Evolutionary conservation across 192 early-diverging fungal genomes (phyloP).

Genomic region (Coemansia sp.): DNA sequence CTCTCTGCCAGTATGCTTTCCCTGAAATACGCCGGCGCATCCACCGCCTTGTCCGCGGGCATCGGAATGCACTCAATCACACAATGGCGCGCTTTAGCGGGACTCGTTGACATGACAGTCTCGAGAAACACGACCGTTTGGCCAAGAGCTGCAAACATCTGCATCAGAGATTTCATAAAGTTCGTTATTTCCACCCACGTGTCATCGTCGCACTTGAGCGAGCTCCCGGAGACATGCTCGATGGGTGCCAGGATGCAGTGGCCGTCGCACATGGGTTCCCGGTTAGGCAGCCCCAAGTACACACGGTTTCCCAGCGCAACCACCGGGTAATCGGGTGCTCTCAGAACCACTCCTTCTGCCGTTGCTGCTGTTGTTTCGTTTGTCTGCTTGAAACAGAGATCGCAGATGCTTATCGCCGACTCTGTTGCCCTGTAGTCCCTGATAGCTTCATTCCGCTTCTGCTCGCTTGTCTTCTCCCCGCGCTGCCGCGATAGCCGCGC

Average conservation of each 20-base stretch:
- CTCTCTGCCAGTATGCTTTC: slow-evolving; percentile 76
- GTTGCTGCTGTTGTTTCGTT: slow-evolving; percentile 25
- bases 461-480: slow-evolving; percentile 61
- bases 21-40: slow-evolving; percentile 85
- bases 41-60: slow-evolving; percentile 70
- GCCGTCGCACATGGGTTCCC: slow-evolving; percentile 73
- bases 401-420: slow-evolving; percentile 56
- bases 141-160: slow-evolving; percentile 75
- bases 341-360: slow-evolving; percentile 34
- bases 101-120: slow-evolving; percentile 75
- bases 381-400: slow-evolving; percentile 69
- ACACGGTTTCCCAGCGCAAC: slow-evolving; percentile 74
- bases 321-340: slow-evolving; percentile 66
- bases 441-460: slow-evolving; percentile 67
- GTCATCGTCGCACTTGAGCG: slow-evolving; percentile 87
- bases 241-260: slow-evolving; percentile 93
- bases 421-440: slow-evolving; percentile 70
- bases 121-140: slow-evolving; percentile 87
- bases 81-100: slow-evolving; percentile 70
- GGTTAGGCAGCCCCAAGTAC: slow-evolving; percentile 78
- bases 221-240: slow-evolving; percentile 75
- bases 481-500: slow-evolving; percentile 70
- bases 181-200: slow-evolving; percentile 94
- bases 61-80: slow-evolving; percentile 93
- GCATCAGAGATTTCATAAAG: slow-evolving; percentile 93